A percentile compares a stretch with the other conserved stretches of the same genome.
Evolutionary conservation across 2,329 filamentous ascomycete genomes (phyloP).

Genomic region (Ophiocordyceps camponoti-rufipedis): DNA sequence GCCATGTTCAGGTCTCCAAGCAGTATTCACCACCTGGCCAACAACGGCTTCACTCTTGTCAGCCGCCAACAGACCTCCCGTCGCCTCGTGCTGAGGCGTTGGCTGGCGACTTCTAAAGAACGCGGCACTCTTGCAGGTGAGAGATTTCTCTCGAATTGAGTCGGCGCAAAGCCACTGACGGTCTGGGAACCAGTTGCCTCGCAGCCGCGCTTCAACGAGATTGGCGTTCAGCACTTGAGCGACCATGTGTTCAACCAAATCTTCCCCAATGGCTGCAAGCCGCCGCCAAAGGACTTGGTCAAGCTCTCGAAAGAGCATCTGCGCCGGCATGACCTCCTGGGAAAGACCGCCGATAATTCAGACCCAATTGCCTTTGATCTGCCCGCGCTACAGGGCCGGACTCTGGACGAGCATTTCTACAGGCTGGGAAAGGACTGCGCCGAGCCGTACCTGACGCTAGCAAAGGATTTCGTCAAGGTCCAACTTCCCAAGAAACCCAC

Average conservation of each 20-base stretch:
- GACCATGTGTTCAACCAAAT: slow-evolving; percentile 65
- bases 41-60: slow-evolving; percentile 30
- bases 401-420: slow-evolving; percentile 86
- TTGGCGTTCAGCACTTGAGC: slow-evolving; percentile 89
- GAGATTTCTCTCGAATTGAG: slow-evolving; percentile 4
- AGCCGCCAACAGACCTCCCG: slow-evolving; percentile 27
- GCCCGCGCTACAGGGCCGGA: slow-evolving; percentile 58
- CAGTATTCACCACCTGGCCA: slow-evolving; percentile 20
- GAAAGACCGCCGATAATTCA: slow-evolving; percentile 68
- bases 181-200: slow-evolving; percentile 20
- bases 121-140: slow-evolving; percentile 21
- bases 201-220: slow-evolving; percentile 66
- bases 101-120: slow-evolving; percentile 8
- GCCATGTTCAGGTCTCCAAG: slow-evolving; percentile 14
- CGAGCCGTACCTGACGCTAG: slow-evolving; percentile 61
- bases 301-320: slow-evolving; percentile 70
- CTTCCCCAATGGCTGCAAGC: slow-evolving; percentile 41
- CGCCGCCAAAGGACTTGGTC: slow-evolving; percentile 54
- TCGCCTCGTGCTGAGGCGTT: slow-evolving; percentile 15
- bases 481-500: slow-evolving; percentile 40
- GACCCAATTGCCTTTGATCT: slow-evolving; percentile 73
- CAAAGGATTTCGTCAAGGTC: slow-evolving; percentile 54
- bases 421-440: slow-evolving; percentile 72
- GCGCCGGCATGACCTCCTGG: slow-evolving; percentile 65
- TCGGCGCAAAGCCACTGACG: neutral